phyloP scores from a whole-genome alignment of 164 flowering plant genomes.

The Stephania cephalantha region DNA sequence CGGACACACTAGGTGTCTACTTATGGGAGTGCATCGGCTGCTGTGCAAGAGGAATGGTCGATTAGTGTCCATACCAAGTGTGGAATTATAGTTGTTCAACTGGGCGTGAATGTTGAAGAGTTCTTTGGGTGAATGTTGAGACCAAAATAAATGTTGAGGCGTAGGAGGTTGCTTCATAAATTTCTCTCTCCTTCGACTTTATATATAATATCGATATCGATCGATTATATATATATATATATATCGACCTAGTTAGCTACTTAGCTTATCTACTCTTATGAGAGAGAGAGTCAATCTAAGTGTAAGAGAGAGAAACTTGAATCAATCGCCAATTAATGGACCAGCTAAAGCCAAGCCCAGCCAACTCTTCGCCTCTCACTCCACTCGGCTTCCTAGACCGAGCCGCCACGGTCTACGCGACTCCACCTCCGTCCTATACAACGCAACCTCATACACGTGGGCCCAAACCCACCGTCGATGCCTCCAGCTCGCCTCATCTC shows the following conservation, averaged over 20 bases:
- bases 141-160: too few relatives aligned
- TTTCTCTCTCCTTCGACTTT: too few relatives aligned
- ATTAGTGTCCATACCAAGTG: slow-evolving; percentile 36
- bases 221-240: too few relatives aligned
- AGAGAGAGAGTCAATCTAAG: too few relatives aligned
- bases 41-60: slow-evolving; percentile 32
- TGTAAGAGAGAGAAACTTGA: too few relatives aligned
- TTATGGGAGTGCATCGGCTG: slow-evolving; percentile 34
- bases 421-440: slow-evolving; percentile 18
- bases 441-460: slow-evolving; percentile 22
- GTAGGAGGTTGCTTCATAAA: too few relatives aligned
- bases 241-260: too few relatives aligned
- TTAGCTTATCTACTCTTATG: too few relatives aligned
- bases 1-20: slow-evolving; percentile 34
- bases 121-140: too few relatives aligned
- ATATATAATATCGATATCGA: too few relatives aligned
- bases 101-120: too few relatives aligned
- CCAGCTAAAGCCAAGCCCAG: slow-evolving; percentile 21
- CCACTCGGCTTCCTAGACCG: slow-evolving; percentile 17
- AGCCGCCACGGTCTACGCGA: slow-evolving; percentile 15
- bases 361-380: slow-evolving; percentile 32
- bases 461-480: slow-evolving; percentile 27
- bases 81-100: too few relatives aligned
- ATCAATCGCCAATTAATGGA: slow-evolving; percentile 20
- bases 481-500: slow-evolving; percentile 26